Base-by-base conservation (phyloP, 768 basidiomycete genomes). In the Phaeotremella fagi region DNA sequence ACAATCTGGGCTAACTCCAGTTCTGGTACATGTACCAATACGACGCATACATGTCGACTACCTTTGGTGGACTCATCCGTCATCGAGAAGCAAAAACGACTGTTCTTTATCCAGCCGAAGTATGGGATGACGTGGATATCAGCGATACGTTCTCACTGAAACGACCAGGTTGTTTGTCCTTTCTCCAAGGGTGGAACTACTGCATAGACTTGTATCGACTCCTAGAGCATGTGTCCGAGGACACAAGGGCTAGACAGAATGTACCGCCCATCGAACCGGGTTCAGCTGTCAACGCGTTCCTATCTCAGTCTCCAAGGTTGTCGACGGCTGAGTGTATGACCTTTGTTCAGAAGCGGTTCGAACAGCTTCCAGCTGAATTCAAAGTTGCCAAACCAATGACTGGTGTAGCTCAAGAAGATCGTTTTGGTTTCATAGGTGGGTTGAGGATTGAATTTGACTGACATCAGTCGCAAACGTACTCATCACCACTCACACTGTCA, bases 91-190 rank as follows among this genome's bases (percentile, higher is more conserved):
- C 53, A 2, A 60, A 71, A 54, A 51, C 43, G 9, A 64, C 52
- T 25, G 69, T 71, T 3, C 55, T 55, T 9, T 71, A 71, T 48
- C 69, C 69, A 4, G 51, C 66, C n/a, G 69, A 71, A 45, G 62
- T 71, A 6, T 26, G 50, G 15, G 47, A 54, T 22, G 68, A 70
- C 44, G 52, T 59, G 4, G 61, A 71, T 22, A 64, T 68, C 41
- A 59, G 55, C 2, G 36, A 47, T 0, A 15, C 20, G 26, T 29
- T 18, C 16, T 22, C 16, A 20, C 24, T 37, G 15, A 33, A 23
- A 28, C 18, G 23, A 15, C 41, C 48, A 3, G 37, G 35, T 28
- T 41, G 33, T 16, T 26, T 53, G 26, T 67, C 68, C 12, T 67
- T 57, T 45, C 23, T 65, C 18, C 26, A 33, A 9, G 69, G 69